phyloP scores from a whole-genome alignment of 129 eudicot genomes.

The Artemisia tridentata region DNA sequence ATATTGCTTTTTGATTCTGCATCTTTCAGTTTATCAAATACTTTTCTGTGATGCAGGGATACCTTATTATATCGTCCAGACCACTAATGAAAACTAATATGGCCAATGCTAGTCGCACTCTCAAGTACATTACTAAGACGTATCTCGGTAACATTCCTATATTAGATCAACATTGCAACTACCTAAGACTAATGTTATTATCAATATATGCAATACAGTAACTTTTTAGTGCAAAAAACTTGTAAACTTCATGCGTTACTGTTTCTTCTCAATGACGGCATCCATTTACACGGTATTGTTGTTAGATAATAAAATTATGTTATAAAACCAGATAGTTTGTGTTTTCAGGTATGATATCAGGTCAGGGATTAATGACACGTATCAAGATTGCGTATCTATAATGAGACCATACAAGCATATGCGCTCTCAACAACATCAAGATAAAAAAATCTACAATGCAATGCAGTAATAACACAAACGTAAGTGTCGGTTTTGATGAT shows the following conservation, averaged over 20 bases:
- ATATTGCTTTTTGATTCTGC: background rate
- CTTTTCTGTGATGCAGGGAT: constrained; percentile 44
- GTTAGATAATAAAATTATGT: too few relatives aligned
- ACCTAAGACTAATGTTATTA: too few relatives aligned
- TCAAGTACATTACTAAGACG: constrained; percentile 62
- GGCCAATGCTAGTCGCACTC: constrained; percentile 50
- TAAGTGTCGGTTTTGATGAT: constrained; percentile 18
- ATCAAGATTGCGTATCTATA: constrained; percentile 64
- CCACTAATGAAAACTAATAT: constrained; percentile 66
- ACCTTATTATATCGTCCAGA: constrained; percentile 69
- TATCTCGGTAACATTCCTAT: constrained; percentile 53
- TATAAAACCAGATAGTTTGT: background rate
- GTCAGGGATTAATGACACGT: constrained; percentile 53
- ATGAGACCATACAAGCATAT: constrained; percentile 77
- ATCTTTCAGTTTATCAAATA: constrained; percentile 10
- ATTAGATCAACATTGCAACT: too few relatives aligned
- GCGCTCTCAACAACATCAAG: constrained; percentile 57
- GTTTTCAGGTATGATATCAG: constrained; percentile 63
- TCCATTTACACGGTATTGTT: too few relatives aligned
- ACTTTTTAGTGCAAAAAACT: too few relatives aligned
- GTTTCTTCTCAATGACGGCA: too few relatives aligned
- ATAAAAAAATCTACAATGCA: background rate
- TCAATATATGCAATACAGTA: too few relatives aligned
- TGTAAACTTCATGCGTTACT: too few relatives aligned
- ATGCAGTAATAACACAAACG: constrained; percentile 7